Conservation (phyloP, 768 basidiomycete genomes). For the Hemileccinum rubropunctum region DNA sequence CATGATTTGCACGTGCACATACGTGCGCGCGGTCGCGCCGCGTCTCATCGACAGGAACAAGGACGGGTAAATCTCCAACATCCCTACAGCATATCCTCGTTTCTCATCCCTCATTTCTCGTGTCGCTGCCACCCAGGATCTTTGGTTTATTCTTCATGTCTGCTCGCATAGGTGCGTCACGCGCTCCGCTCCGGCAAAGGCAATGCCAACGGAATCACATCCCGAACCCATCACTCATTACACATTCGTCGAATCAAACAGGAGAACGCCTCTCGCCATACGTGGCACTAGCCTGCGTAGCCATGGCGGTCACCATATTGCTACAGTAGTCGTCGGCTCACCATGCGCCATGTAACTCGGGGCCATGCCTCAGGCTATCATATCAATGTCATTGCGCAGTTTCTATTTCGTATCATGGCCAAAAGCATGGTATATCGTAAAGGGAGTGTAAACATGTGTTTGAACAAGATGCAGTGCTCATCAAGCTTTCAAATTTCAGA, state of each 20-base stretch:
- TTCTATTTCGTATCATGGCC: too few species aligned
- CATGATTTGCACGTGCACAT: conserved; percentile 96
- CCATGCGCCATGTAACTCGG: not conserved
- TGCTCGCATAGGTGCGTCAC: conserved; percentile 80
- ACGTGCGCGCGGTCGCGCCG: conserved; percentile 87
- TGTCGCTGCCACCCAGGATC: conserved; percentile 52
- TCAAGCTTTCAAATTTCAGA: too few species aligned
- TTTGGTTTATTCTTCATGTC: conserved; percentile 93
- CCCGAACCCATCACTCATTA: too few species aligned
- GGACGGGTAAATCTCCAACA: conserved; percentile 70
- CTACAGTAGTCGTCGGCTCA: conserved; percentile 32
- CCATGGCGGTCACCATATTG: conserved; percentile 83
- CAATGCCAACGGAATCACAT: too few species aligned
- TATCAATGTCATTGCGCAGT: too few species aligned
- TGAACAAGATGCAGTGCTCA: too few species aligned
- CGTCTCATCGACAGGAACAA: conserved; percentile 91
- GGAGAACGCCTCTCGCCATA: conserved; percentile 96
- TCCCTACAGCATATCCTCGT: not conserved
- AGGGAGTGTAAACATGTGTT: too few species aligned
- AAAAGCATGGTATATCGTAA: too few species aligned
- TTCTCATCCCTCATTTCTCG: too few species aligned
- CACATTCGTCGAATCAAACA: conserved; percentile 29
- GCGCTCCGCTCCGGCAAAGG: not conserved
- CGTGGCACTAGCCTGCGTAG: conserved; percentile 87
- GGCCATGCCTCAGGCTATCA: not conserved